phyloP scores from a whole-genome alignment of 306 rosid genomes.

The Acacia melanoxylon region DNA sequence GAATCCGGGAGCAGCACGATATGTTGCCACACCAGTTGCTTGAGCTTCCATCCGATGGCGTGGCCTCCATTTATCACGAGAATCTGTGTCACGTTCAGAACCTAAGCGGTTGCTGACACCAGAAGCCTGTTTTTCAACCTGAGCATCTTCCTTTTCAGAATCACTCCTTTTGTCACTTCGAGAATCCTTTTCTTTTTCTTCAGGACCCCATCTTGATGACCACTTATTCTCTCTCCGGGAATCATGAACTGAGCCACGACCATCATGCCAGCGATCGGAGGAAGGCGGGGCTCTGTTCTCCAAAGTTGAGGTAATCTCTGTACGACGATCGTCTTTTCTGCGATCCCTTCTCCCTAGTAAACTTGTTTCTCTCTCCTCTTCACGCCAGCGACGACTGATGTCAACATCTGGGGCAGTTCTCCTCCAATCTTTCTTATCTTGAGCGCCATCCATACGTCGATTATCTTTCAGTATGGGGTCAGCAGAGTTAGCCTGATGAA shows the following conservation, averaged over 20 bases:
- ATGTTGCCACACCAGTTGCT: slow-evolving; percentile 54
- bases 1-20: slow-evolving; percentile 82
- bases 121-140: slow-evolving; percentile 52
- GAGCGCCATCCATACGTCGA: slow-evolving; percentile 66
- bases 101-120: slow-evolving; percentile 44
- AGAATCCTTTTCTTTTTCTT: slow-evolving; percentile 73
- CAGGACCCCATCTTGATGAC: slow-evolving; percentile 90
- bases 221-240: slow-evolving; percentile 75
- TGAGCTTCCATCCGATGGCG: slow-evolving; percentile 72
- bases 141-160: slow-evolving; percentile 55
- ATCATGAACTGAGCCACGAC: slow-evolving; percentile 56
- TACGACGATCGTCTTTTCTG: slow-evolving; percentile 66
- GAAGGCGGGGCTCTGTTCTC: slow-evolving; percentile 50
- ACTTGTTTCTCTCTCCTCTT: slow-evolving; percentile 81
- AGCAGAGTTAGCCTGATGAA: slow-evolving; percentile 50
- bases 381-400: slow-evolving; percentile 70
- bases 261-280: slow-evolving; percentile 60
- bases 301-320: slow-evolving; percentile 48
- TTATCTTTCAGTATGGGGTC: slow-evolving; percentile 59
- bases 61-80: slow-evolving; percentile 88
- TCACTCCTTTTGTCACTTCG: slow-evolving; percentile 62
- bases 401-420: slow-evolving; percentile 58
- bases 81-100: slow-evolving; percentile 66
- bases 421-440: slow-evolving; percentile 74
- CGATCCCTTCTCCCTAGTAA: slow-evolving; percentile 72